Percentiles rank a stretch among this genome's conserved stretches.
phyloP scores from a whole-genome alignment of 1,139 yeast genomes.

The Eremothecium gossypii region DNA sequence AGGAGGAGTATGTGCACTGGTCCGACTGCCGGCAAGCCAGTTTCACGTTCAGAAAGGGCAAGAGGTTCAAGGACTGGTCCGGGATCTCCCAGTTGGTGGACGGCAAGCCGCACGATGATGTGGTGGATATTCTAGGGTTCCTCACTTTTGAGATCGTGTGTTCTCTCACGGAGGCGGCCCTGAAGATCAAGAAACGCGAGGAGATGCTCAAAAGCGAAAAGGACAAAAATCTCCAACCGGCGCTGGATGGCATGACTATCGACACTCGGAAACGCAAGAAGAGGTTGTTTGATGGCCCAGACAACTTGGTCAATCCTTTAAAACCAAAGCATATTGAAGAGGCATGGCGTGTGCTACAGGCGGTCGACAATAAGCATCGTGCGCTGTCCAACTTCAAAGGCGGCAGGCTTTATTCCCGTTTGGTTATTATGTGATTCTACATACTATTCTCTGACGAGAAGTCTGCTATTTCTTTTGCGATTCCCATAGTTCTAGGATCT shows the following conservation, averaged over 20 bases:
- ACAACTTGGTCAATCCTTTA: constrained; percentile 75
- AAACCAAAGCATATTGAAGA: constrained; percentile 79
- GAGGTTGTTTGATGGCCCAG: constrained; percentile 84
- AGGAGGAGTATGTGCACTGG: constrained; percentile 97
- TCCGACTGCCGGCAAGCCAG: constrained; percentile 97
- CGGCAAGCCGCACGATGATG: constrained; percentile 91
- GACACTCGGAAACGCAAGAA: constrained; percentile 37
- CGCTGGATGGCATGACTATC: constrained; percentile 22
- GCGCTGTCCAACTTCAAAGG: constrained; percentile 73
- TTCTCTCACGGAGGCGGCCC: constrained; percentile 84
- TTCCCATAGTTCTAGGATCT: background rate
- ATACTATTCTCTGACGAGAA: too few species aligned
- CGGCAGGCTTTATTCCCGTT: constrained; percentile 38
- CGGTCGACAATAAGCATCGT: constrained; percentile 47
- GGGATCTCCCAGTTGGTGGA: constrained; percentile 79
- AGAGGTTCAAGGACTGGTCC: constrained; percentile 94
- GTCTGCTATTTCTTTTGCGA: background rate
- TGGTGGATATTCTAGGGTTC: constrained; percentile 89
- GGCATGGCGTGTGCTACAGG: constrained; percentile 82
- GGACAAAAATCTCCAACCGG: constrained; percentile 20
- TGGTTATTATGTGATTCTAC: constrained; percentile 27
- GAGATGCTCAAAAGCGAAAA: constrained; percentile 36
- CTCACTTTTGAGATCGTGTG: constrained; percentile 95
- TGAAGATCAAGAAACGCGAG: constrained; percentile 66
- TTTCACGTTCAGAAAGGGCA: constrained; percentile 86